phyloP scores from a whole-genome alignment of 2,329 filamentous ascomycete genomes.

The Dactylellina parvicollis region DNA sequence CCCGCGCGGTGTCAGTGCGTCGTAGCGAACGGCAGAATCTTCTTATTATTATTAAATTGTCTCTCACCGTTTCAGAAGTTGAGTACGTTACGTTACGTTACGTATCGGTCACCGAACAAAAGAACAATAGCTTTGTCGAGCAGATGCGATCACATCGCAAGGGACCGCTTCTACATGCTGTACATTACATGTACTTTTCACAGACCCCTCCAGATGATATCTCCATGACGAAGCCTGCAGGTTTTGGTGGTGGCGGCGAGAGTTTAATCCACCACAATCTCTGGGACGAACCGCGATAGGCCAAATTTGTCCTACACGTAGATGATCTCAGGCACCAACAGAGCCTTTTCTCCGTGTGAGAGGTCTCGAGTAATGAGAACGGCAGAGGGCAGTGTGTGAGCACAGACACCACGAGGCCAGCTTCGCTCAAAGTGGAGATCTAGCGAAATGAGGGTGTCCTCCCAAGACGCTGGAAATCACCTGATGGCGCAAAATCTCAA shows the following conservation, averaged over 20 bases:
- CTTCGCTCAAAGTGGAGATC: slow-evolving; percentile 29
- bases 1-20: slow-evolving; percentile 39
- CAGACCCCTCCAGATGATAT: background rate
- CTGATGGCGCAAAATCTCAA: slow-evolving; percentile 52
- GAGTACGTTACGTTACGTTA: too few relatives aligned
- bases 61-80: too few relatives aligned
- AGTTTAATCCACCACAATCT: background rate
- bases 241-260: background rate
- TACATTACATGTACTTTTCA: background rate
- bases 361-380: slow-evolving; percentile 41
- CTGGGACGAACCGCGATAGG: slow-evolving; percentile 6
- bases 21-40: slow-evolving; percentile 32
- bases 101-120: too few relatives aligned
- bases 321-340: slow-evolving; percentile 46
- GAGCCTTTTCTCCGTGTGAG: slow-evolving; percentile 5
- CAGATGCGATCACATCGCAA: background rate
- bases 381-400: slow-evolving; percentile 21
- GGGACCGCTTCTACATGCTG: background rate
- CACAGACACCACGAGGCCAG: slow-evolving; percentile 36
- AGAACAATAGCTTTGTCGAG: too few relatives aligned
- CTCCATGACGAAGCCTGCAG: slow-evolving; percentile 4
- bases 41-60: background rate
- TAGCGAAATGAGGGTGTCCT: slow-evolving; percentile 52
- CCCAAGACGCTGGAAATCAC: slow-evolving; percentile 53
- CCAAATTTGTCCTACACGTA: slow-evolving; percentile 10